Evolutionary conservation across 1,284 basidiomycete species (phyloP).

Genomic region (Calocybe gambosa): DNA sequence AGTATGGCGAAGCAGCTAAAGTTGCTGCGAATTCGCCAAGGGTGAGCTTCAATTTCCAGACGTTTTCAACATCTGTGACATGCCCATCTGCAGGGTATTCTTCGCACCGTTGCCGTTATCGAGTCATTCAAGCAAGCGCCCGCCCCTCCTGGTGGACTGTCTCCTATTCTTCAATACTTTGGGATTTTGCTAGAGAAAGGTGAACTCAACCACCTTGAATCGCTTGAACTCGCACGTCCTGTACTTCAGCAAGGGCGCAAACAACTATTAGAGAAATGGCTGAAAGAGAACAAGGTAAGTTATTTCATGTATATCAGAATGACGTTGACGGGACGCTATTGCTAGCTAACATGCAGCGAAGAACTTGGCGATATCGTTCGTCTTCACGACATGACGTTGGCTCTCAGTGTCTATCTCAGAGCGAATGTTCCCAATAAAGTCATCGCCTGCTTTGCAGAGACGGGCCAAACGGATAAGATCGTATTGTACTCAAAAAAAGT

Average conservation of each 20-base stretch:
- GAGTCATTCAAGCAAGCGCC: slow-evolving; percentile 98
- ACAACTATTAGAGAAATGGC: slow-evolving; percentile 97
- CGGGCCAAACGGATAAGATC: slow-evolving; percentile 98
- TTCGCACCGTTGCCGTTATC: slow-evolving; percentile 94
- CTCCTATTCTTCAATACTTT: slow-evolving; percentile 98
- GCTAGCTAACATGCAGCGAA: slow-evolving; percentile 92
- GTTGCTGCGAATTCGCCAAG: slow-evolving; percentile 96
- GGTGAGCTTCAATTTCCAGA: slow-evolving; percentile 33
- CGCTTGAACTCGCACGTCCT: slow-evolving; percentile 92
- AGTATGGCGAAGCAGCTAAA: slow-evolving; percentile 97
- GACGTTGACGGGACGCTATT: slow-evolving; percentile 4
- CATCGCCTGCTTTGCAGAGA: slow-evolving; percentile 98
- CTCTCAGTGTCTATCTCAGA: slow-evolving; percentile 96
- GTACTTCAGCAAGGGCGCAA: slow-evolving; percentile 97
- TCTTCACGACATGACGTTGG: slow-evolving; percentile 94
- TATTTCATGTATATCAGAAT: slow-evolving; percentile 4
- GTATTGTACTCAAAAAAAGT: slow-evolving; percentile 98
- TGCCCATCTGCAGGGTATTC: slow-evolving; percentile 64
- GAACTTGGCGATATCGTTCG: slow-evolving; percentile 98
- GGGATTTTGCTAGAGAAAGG: slow-evolving; percentile 97
- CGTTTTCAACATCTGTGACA: slow-evolving; percentile 7
- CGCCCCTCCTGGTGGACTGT: slow-evolving; percentile 84
- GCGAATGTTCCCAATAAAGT: slow-evolving; percentile 99
- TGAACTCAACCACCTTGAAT: slow-evolving; percentile 95
- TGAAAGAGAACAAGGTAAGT: slow-evolving; percentile 95